Evolutionary conservation across 75 land plant genomes (phyloP), one percentile per base, ranked within the genome.

Genomic region (Larix kaempferi): DNA sequence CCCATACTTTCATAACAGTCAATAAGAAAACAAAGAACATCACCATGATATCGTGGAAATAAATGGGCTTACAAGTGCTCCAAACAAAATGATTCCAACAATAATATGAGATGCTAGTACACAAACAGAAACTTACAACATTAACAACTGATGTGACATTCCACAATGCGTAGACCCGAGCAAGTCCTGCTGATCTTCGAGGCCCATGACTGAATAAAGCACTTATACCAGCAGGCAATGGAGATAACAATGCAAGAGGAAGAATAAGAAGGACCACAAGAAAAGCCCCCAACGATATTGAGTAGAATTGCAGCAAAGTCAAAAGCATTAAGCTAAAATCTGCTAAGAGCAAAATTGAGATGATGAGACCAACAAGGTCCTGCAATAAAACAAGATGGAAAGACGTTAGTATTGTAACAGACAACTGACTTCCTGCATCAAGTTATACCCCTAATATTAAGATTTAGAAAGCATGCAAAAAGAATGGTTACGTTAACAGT

Each of bases 191-290:
- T 21, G 99, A 91, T 59, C 87, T 78, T 54, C 93, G 84, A 5
- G 99, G 91, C 22, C 98, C 98, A 83, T 96, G 99, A 77, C 98
- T 94, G 83, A 96, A 96, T 49, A 96, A 79, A n/a, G 98, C 97
- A 87, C 89, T 94, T 59, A 96, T 89, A 65, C 99, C 99, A 80
- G 98, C 95, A 76, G 98, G 95, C 59, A 95, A 92, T 14, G 99
- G 98, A 39, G 86, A 83, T 33, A 96, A 59, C 56, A 95, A 86
- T 23, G 95, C 95, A 59, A 96, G 80, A 22, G 99, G 99, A 62
- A 96, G 86, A 58, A 94, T 73, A 56, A 96, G 81, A 66, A 96
- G 78, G 72, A 94, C 94, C 17, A 94, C 66, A 82, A 96, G 86
- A 57, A 94, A 80, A 54, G 91, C 91, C 12, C 39, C 86, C 80